Evolutionary conservation across 2,329 filamentous ascomycete species (phyloP).

Genomic region (Periconia digitata): DNA sequence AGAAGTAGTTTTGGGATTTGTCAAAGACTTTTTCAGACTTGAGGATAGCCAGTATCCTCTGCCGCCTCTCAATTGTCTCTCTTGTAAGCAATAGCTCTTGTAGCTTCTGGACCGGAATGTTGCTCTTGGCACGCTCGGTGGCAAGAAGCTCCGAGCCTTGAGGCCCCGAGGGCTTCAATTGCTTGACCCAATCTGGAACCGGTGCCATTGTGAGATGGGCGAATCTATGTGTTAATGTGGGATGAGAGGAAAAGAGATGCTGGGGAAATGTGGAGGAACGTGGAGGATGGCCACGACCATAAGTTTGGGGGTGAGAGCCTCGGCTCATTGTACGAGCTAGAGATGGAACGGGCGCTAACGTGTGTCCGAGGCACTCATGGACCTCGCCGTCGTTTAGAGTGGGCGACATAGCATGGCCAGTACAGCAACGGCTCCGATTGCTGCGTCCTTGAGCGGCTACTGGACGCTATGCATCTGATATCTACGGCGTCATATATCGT

Average conservation of each 20-base stretch:
- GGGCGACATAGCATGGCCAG: too few species aligned
- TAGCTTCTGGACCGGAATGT: conserved; percentile 67
- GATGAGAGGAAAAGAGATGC: not conserved
- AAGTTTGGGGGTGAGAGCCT: conserved; percentile 19
- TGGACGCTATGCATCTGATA: too few species aligned
- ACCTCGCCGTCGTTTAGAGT: too few species aligned
- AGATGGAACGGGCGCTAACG: not conserved
- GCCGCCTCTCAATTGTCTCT: conserved; percentile 62
- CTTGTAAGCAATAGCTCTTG: conserved; percentile 70
- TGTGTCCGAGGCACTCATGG: not conserved
- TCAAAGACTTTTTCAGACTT: conserved; percentile 71
- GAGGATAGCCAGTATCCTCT: conserved; percentile 64
- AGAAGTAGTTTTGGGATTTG: conserved; percentile 77
- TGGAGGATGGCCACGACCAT: not conserved
- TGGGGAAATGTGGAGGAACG: not conserved
- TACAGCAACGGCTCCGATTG: too few species aligned
- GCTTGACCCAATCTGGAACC: conserved; percentile 66
- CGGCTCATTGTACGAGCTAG: conserved; percentile 14
- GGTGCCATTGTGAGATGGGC: conserved; percentile 33
- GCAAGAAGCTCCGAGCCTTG: conserved; percentile 70
- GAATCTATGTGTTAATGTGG: not conserved
- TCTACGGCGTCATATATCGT: too few species aligned
- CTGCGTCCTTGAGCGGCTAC: too few species aligned
- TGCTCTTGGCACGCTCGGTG: conserved; percentile 68
- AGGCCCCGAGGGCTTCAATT: conserved; percentile 65